Conservation (phyloP, 163 green algal species). For the Chlorella variabilis region DNA sequence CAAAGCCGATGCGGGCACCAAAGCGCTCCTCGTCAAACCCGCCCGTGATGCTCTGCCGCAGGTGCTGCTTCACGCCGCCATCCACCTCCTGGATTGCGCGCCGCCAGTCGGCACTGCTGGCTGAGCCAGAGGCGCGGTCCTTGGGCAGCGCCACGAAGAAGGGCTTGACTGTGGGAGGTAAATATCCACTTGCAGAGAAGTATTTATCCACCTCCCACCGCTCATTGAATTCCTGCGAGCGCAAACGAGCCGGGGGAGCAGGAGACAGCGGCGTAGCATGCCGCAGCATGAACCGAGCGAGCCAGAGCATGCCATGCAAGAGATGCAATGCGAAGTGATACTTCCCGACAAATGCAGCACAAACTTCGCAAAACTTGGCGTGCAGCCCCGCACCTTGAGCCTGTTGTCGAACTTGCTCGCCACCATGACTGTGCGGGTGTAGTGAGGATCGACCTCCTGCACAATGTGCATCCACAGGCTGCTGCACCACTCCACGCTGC, state of each 20-base stretch:
- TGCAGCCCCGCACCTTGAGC: constrained; percentile 65
- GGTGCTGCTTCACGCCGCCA: constrained; percentile 64
- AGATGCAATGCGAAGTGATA: no score
- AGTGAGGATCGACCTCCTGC: constrained; percentile 61
- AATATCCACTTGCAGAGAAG: constrained; percentile 82
- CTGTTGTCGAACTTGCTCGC: constrained; percentile 94
- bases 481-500: constrained; percentile 92
- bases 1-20: constrained; percentile 84
- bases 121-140: constrained; percentile 66
- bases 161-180: constrained; percentile 82
- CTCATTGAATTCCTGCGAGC: constrained; percentile 82
- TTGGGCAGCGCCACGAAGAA: constrained; percentile 98
- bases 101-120: constrained; percentile 80
- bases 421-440: constrained; percentile 82
- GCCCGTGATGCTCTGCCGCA: constrained; percentile 79
- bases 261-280: neutral
- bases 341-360: no score
- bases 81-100: constrained; percentile 83
- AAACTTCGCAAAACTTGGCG: no score
- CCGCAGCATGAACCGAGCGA: neutral
- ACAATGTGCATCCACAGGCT: constrained; percentile 93
- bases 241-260: no score
- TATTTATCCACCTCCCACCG: constrained; percentile 95
- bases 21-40: constrained; percentile 95
- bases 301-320: no score